These are phyloP conservation scores for Polychytrium aggregatum DNA, from an alignment of 192 early-diverging fungal species.

Conservation along the genomic window DNA sequence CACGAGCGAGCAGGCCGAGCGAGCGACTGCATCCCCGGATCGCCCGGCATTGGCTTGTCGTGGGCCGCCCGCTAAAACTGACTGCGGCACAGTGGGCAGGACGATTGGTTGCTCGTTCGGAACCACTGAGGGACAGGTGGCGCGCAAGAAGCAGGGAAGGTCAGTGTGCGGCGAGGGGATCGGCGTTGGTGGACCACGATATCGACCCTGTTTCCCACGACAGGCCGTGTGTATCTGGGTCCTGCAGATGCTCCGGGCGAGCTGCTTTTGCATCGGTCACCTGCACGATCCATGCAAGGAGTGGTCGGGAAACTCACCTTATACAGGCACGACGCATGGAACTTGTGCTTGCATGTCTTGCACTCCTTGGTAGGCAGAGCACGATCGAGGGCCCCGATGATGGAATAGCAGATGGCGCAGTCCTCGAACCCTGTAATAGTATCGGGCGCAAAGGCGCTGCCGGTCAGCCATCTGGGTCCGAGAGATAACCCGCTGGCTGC, in stretches of 20 bases:
- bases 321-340: slow-evolving; percentile 88
- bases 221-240: not conserved
- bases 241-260: too few relatives aligned
- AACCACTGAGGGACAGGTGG: slow-evolving; percentile 56
- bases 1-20: too few relatives aligned
- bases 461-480: too few relatives aligned
- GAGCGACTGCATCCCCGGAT: too few relatives aligned
- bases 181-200: too few relatives aligned
- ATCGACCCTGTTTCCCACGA: not conserved
- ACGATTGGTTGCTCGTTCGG: slow-evolving; percentile 52
- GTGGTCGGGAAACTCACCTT: slow-evolving; percentile 34
- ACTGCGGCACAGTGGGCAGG: slow-evolving; percentile 66
- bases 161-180: too few relatives aligned
- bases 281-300: slow-evolving; percentile 4
- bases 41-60: too few relatives aligned
- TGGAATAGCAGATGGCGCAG: slow-evolving; percentile 95
- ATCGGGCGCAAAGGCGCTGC: too few relatives aligned
- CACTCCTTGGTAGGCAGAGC: slow-evolving; percentile 83
- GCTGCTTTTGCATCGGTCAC: not conserved
- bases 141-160: too few relatives aligned
- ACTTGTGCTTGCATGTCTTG: slow-evolving; percentile 86
- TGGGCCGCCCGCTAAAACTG: too few relatives aligned
- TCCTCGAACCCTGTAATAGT: slow-evolving; percentile 77
- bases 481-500: too few relatives aligned
- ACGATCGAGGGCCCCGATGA: slow-evolving; percentile 78